These are phyloP conservation scores for Antitrichia curtipendula DNA, from an alignment of 225 moss, liverwort and hornwort species.

Conservation along the genomic window DNA sequence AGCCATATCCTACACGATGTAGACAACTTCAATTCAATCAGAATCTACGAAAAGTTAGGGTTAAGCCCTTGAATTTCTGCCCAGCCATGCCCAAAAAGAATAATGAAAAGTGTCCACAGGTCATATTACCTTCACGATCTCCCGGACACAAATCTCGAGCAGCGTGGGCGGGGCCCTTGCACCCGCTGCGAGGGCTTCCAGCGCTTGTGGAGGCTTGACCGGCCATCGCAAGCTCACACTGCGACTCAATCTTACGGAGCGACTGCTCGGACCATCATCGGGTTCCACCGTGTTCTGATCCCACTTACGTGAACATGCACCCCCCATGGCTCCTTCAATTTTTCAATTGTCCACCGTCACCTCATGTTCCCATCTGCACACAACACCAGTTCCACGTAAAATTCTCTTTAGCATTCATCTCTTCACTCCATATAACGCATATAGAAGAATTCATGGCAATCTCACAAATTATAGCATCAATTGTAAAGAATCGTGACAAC, in stretches of 20 bases:
- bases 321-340: constrained; percentile 44
- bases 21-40: not conserved
- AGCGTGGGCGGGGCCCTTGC: constrained; percentile 29
- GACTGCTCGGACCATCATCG: constrained; percentile 40
- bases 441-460: not conserved
- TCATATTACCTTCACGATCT: constrained; percentile 52
- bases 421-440: not conserved
- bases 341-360: not conserved
- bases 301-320: constrained; percentile 85
- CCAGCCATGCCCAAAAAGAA: not conserved
- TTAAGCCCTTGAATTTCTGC: not conserved
- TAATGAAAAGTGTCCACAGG: not conserved
- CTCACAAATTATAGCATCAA: not conserved
- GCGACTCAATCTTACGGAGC: constrained; percentile 57
- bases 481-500: not conserved
- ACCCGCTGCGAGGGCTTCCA: constrained; percentile 9
- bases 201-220: constrained; percentile 39
- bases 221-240: constrained; percentile 95
- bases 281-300: constrained; percentile 59
- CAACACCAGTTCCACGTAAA: not conserved
- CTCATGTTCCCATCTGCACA: constrained; percentile 6
- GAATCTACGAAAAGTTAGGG: not conserved
- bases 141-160: constrained; percentile 61
- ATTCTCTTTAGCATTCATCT: not conserved
- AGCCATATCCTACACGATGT: not conserved